phyloP scores from a whole-genome alignment of 441 rosid genomes.

The Melastoma candidum region DNA sequence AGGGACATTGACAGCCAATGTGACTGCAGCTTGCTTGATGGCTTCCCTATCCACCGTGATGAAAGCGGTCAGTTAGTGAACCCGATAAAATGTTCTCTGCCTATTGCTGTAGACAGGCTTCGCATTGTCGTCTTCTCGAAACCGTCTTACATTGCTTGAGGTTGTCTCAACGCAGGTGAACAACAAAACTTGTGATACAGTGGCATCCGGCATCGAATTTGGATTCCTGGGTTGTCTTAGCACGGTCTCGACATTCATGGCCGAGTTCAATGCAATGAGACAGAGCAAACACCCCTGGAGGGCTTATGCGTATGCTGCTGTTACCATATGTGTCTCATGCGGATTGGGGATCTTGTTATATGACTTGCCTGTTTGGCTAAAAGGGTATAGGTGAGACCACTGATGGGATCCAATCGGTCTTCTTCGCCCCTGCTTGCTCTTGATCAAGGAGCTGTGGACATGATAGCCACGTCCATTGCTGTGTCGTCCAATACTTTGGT shows the following conservation, averaged over 20 bases:
- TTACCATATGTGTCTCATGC: conserved; percentile 44
- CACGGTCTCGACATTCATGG: conserved; percentile 85
- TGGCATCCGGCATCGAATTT: conserved; percentile 49
- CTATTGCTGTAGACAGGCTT: not conserved
- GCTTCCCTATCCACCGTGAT: conserved; percentile 59
- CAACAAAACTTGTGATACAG: conserved; percentile 33
- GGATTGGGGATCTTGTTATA: conserved; percentile 46
- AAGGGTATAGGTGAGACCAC: conserved; percentile 23
- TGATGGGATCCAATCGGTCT: conserved; percentile 16
- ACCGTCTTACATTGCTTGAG: not conserved
- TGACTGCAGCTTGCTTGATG: conserved; percentile 66
- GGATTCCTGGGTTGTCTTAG: conserved; percentile 86
- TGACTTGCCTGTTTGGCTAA: conserved; percentile 42
- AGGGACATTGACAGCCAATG: conserved; percentile 75
- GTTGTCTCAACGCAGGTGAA: conserved; percentile 33
- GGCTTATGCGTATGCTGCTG: conserved; percentile 52
- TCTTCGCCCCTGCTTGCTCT: too few species aligned
- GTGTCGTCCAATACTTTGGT: too few species aligned
- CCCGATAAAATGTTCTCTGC: not conserved
- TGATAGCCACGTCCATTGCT: too few species aligned
- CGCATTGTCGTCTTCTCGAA: not conserved
- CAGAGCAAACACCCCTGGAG: conserved; percentile 53
- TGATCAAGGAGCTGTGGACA: too few species aligned
- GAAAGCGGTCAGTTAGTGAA: conserved; percentile 35
- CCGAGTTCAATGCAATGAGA: conserved; percentile 85